phyloP scores from a whole-genome alignment of 2,329 filamentous ascomycete genomes.

The Fusarium clavum region DNA sequence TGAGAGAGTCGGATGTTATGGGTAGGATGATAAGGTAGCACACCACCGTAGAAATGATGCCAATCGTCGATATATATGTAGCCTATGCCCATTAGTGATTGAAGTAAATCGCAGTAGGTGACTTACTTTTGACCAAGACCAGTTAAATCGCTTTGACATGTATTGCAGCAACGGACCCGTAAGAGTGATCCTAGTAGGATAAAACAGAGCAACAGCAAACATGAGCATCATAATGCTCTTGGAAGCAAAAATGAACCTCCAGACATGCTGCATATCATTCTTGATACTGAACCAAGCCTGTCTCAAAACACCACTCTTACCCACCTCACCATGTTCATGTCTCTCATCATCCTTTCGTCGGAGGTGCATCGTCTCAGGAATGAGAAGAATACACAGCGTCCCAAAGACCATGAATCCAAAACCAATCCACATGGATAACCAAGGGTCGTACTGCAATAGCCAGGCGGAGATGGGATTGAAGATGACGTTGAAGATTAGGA shows the following conservation, averaged over 20 bases:
- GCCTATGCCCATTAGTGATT: conserved; percentile 46
- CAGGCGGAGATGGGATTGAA: conserved; percentile 56
- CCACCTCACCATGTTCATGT: conserved; percentile 3
- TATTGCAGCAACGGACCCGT: conserved; percentile 62
- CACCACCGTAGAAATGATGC: conserved; percentile 53
- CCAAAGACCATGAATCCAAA: conserved; percentile 48
- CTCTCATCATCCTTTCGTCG: conserved; percentile 46
- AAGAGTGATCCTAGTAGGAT: conserved; percentile 49
- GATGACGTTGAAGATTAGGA: conserved; percentile 54
- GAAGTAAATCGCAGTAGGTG: fast-evolving
- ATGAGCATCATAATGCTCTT: conserved; percentile 54
- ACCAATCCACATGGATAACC: conserved; percentile 55
- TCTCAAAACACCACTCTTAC: conserved; percentile 30
- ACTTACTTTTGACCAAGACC: conserved; percentile 59
- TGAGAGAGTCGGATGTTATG: conserved; percentile 47
- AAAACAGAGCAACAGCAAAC: conserved; percentile 46
- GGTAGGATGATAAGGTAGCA: conserved; percentile 56
- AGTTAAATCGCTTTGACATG: conserved; percentile 61
- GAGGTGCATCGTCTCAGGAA: conserved; percentile 59
- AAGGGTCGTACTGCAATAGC: conserved; percentile 54
- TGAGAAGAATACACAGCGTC: conserved; percentile 46
- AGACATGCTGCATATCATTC: conserved; percentile 52
- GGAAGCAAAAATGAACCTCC: conserved; percentile 56
- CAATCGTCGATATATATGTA: conserved; percentile 56
- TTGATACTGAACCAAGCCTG: conserved; percentile 45